These are phyloP conservation scores for Hericium alpestre DNA, from an alignment of 768 basidiomycete species.

Conservation along the genomic window DNA sequence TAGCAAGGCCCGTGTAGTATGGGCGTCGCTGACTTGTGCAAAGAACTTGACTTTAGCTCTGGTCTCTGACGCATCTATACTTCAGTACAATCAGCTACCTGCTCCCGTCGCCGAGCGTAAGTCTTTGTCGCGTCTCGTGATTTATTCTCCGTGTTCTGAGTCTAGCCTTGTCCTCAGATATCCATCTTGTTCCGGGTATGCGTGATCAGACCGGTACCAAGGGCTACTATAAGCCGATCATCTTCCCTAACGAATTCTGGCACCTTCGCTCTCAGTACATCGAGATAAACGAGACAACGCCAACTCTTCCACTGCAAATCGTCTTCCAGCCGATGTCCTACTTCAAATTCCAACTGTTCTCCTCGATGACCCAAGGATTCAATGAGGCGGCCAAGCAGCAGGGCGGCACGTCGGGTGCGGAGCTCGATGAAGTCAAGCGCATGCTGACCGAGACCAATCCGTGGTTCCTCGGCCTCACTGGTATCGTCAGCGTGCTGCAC, in stretches of 20 bases:
- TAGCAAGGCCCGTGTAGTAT: neutral
- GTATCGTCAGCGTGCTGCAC: constrained; percentile 77
- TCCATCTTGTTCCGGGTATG: constrained; percentile 46
- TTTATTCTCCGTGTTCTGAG: constrained; percentile 11
- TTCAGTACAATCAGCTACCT: constrained; percentile 48
- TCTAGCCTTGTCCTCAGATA: constrained; percentile 30
- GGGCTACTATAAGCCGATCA: constrained; percentile 74
- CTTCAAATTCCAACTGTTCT: constrained; percentile 80
- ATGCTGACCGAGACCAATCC: constrained; percentile 87
- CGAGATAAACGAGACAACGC: constrained; percentile 80
- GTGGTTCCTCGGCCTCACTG: constrained; percentile 79
- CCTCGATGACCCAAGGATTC: constrained; percentile 78
- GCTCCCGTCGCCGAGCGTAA: constrained; percentile 52
- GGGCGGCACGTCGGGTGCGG: constrained; percentile 47
- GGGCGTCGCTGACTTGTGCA: constrained; percentile 1
- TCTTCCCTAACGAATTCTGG: constrained; percentile 97
- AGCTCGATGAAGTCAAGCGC: constrained; percentile 91
- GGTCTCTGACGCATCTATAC: constrained; percentile 52
- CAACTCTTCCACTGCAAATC: constrained; percentile 68
- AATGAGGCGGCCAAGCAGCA: constrained; percentile 77
- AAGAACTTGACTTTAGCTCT: constrained; percentile 85
- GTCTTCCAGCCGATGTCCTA: constrained; percentile 78
- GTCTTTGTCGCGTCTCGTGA: constrained; percentile 19
- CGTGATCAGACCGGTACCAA: constrained; percentile 57
- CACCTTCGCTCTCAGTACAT: constrained; percentile 69